Conservation (phyloP, 371 early-diverging fungal species). For the Syncephalastrum monosporum region DNA sequence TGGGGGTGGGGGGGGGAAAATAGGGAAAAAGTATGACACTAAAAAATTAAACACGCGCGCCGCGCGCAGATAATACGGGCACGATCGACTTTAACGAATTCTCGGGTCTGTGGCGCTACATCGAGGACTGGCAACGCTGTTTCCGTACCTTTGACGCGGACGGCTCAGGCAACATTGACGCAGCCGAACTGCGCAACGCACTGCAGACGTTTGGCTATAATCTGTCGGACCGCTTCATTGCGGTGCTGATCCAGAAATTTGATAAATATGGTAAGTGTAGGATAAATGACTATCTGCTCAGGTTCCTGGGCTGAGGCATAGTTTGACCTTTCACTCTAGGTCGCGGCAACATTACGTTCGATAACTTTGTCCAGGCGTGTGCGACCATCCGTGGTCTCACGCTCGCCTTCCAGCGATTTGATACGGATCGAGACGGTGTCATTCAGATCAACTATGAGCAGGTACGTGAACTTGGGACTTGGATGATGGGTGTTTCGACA, state of each 20-base stretch:
- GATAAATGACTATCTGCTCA: not conserved
- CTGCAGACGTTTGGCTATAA: slow-evolving; percentile 79
- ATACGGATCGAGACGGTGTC: slow-evolving; percentile 73
- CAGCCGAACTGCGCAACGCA: slow-evolving; percentile 69
- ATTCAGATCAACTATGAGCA: slow-evolving; percentile 77
- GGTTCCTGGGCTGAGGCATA: not conserved
- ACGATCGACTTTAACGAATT: slow-evolving; percentile 82
- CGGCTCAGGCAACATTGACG: slow-evolving; percentile 75
- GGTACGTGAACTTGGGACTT: slow-evolving; percentile 25
- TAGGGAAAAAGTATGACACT: not conserved
- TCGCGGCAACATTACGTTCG: slow-evolving; percentile 67
- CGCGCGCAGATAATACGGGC: slow-evolving; percentile 52
- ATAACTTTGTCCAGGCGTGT: slow-evolving; percentile 81
- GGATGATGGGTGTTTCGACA: not conserved
- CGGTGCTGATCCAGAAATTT: slow-evolving; percentile 68
- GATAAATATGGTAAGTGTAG: slow-evolving; percentile 63
- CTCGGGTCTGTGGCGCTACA: slow-evolving; percentile 72
- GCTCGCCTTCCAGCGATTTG: slow-evolving; percentile 73
- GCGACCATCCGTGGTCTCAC: slow-evolving; percentile 80
- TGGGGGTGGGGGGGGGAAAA: too few species aligned
- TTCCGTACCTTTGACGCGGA: slow-evolving; percentile 83
- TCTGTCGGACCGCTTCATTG: slow-evolving; percentile 56
- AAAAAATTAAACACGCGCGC: not conserved
- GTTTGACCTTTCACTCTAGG: slow-evolving; percentile 13
- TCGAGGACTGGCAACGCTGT: slow-evolving; percentile 74